Conservation (phyloP, 192 early-diverging fungal species). For the Jimgerdemannia flammicorona region DNA sequence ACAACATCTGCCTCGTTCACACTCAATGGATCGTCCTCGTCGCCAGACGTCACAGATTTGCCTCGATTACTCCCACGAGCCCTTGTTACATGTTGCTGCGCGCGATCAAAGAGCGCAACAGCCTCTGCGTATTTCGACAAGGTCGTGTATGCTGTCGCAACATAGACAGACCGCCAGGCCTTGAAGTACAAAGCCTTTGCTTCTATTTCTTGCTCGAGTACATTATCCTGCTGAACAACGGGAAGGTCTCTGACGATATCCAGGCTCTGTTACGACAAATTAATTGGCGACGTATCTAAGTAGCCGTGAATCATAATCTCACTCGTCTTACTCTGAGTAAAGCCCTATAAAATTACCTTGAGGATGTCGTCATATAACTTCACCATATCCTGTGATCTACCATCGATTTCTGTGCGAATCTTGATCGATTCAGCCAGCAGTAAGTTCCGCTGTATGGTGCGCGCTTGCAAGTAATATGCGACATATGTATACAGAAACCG, state of each 20-base stretch:
- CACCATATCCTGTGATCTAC: conserved; percentile 58
- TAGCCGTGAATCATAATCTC: no score
- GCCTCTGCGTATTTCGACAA: conserved; percentile 45
- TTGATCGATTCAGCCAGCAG: conserved; percentile 37
- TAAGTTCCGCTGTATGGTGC: conserved; percentile 56
- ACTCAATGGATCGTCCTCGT: conserved; percentile 35
- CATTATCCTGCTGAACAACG: conserved; percentile 36
- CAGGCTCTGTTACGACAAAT: conserved; percentile 35
- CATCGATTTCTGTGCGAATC: conserved; percentile 24
- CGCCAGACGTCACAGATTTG: conserved; percentile 2
- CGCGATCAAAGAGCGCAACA: conserved; percentile 56
- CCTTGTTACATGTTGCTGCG: conserved; percentile 43
- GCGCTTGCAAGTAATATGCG: conserved; percentile 45
- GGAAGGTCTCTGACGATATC: conserved; percentile 55
- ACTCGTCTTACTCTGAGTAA: background rate
- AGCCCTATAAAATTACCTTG: conserved; percentile 32
- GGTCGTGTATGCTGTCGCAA: conserved; percentile 49
- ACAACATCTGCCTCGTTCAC: conserved; percentile 35
- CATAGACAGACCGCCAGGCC: conserved; percentile 45
- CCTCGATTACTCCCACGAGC: conserved; percentile 30
- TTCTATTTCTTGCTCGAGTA: conserved; percentile 43
- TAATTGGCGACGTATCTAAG: conserved; percentile 1
- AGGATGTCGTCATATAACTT: conserved; percentile 61
- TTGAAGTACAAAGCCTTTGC: conserved; percentile 47
- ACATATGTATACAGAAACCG: conserved; percentile 54